These are phyloP conservation scores for Eucalyptus victrix DNA, from an alignment of 345 rosid species.

Conservation along the genomic window DNA sequence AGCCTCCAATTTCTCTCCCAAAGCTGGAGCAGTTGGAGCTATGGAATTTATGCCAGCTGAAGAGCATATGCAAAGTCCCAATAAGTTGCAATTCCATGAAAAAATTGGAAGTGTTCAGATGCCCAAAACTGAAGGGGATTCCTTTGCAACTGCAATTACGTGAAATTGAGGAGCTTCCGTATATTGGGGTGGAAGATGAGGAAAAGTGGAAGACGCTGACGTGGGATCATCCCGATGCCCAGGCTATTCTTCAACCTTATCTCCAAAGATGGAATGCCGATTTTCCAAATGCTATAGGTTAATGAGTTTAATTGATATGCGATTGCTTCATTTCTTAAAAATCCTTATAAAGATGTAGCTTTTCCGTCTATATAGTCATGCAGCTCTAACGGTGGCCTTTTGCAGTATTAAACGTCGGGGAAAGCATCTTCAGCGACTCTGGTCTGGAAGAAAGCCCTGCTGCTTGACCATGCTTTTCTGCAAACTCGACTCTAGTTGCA, in stretches of 20 bases:
- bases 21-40: accelerated
- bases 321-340: neutral
- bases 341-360: neutral
- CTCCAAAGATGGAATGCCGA: accelerated
- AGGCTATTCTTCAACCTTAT: neutral
- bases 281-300: too few relatives aligned
- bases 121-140: neutral
- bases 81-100: neutral
- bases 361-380: neutral
- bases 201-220: neutral
- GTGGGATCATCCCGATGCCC: neutral
- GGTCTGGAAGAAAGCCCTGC: slow-evolving; percentile 79
- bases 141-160: neutral
- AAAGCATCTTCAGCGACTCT: slow-evolving; percentile 42
- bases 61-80: neutral
- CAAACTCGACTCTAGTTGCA: neutral
- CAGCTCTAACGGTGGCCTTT: neutral
- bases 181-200: accelerated
- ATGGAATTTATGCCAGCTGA: accelerated
- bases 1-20: neutral
- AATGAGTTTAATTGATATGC: neutral
- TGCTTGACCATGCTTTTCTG: slow-evolving; percentile 62
- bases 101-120: accelerated
- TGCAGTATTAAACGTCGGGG: slow-evolving; percentile 29
- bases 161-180: neutral